Evolutionary conservation across 208 protist genomes (phyloP), one percentile per base, ranked within the genome.

Genomic region (Sergeia podlipaevii): DNA sequence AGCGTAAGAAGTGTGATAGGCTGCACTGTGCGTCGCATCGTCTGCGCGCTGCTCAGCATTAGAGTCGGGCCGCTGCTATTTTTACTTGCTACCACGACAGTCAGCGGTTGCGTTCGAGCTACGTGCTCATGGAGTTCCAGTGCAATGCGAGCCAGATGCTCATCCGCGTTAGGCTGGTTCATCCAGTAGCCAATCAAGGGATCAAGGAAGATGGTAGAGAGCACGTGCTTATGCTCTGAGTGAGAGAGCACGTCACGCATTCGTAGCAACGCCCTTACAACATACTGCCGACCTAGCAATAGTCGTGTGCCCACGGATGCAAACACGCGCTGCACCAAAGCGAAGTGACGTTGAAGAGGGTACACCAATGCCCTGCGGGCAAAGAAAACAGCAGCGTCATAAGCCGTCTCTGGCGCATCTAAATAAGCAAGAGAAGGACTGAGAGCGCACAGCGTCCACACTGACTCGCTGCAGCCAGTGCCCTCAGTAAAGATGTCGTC

Each of bases 401-500:
- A 85, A 21, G 92, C 17, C 38, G 53, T 89, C 32, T 89, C 75
- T 1, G 86, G 53, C 21, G 74, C 50, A 55, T 96, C 88, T 13
- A 97, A 70, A 60, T 70, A 96, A 0, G 79, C 89, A 13, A 97
- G 77, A 4, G 85, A 65, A 8, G 84, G 76, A 60, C 79, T 91
- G 20, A 96, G 60, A 55, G 83, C 79, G 55, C 71, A 80, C 7
- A 96, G 11, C 60, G 89, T 96, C 90, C 93, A 97, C 34, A 91
- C 53, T 15, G 82, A 91, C 70, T 97, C 93, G 53, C 79, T 81
- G 62, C 83, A 95, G 23, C 85, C 85, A 11, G 49, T 58, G 21
- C 88, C 91, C 44, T 93, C 83, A 15, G 87, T 94, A 20, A 91
- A 82, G 43, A 92, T 21, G 58, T 93, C 83, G 59, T 97, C 88